Evolutionary conservation across 495 filamentous ascomycete species (phyloP).

Genomic region (Neurospora sp.): DNA sequence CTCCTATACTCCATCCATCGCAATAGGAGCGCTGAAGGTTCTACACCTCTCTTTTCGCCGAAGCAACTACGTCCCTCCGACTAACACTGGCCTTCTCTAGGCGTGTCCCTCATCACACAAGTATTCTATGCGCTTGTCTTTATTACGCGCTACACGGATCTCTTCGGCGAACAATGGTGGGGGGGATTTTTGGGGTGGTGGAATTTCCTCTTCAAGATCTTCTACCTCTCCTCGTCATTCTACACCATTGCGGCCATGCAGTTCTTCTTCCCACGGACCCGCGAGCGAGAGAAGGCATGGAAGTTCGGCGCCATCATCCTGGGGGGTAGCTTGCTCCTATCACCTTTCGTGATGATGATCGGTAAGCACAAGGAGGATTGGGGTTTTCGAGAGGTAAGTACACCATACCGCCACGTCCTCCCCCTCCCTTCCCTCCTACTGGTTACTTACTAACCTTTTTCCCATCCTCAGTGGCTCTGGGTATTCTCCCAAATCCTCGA

Average conservation of each 20-base stretch:
- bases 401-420: background rate
- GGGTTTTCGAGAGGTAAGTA: slow-evolving; percentile 48
- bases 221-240: slow-evolving; percentile 75
- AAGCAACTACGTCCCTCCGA: background rate
- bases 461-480: slow-evolving; percentile 53
- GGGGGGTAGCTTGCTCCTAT: slow-evolving; percentile 45
- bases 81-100: slow-evolving; percentile 32
- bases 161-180: slow-evolving; percentile 43
- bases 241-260: slow-evolving; percentile 87
- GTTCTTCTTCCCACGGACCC: slow-evolving; percentile 72
- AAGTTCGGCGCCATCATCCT: slow-evolving; percentile 62
- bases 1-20: slow-evolving; percentile 85
- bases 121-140: slow-evolving; percentile 81
- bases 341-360: slow-evolving; percentile 57
- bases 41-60: background rate
- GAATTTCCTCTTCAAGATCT: slow-evolving; percentile 72
- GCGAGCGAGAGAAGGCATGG: slow-evolving; percentile 88
- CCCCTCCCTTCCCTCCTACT: background rate
- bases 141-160: slow-evolving; percentile 74
- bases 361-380: slow-evolving; percentile 34
- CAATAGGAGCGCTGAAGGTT: slow-evolving; percentile 82
- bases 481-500: slow-evolving; percentile 85
- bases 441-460: background rate
- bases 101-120: slow-evolving; percentile 92
- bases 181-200: slow-evolving; percentile 23